Evolutionary conservation across 345 rosid species (phyloP).

Genomic region (Diplotaxis tenuifolia): DNA sequence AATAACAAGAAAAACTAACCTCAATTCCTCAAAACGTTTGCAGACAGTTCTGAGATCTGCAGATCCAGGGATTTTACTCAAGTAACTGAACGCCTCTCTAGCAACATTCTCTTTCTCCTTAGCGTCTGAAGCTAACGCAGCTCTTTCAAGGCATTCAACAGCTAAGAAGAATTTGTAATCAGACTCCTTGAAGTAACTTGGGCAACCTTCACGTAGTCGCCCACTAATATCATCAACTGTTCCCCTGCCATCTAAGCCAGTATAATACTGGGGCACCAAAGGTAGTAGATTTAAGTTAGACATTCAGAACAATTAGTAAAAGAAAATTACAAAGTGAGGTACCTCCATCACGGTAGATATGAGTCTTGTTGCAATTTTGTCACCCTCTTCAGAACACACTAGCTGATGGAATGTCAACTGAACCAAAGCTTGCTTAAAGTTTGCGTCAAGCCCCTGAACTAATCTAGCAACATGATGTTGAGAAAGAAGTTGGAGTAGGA

Average conservation of each 20-base stretch:
- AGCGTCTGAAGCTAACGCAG: slow-evolving; percentile 60
- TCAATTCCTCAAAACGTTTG: slow-evolving; percentile 91
- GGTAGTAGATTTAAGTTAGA: slow-evolving; percentile 10
- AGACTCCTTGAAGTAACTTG: slow-evolving; percentile 94
- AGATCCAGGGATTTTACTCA: slow-evolving; percentile 90
- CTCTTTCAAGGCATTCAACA: slow-evolving; percentile 93
- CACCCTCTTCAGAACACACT: slow-evolving; percentile 97
- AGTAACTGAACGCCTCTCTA: slow-evolving; percentile 75
- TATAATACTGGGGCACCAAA: slow-evolving; percentile 65
- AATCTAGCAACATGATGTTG: slow-evolving; percentile 82
- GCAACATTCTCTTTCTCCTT: slow-evolving; percentile 84
- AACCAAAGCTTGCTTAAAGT: slow-evolving; percentile 55
- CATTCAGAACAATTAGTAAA: slow-evolving; percentile 15
- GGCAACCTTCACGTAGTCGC: slow-evolving; percentile 81
- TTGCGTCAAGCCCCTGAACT: slow-evolving; percentile 81
- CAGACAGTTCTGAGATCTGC: slow-evolving; percentile 92
- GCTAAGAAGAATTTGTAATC: slow-evolving; percentile 97
- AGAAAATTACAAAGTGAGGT: slow-evolving; percentile 21
- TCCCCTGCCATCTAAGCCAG: slow-evolving; percentile 97
- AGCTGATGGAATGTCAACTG: slow-evolving; percentile 87
- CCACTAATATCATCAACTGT: slow-evolving; percentile 92
- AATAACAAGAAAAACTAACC: slow-evolving; percentile 47
- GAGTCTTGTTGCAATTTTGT: slow-evolving; percentile 75
- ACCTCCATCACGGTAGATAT: slow-evolving; percentile 92
- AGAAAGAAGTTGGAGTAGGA: slow-evolving; percentile 83